These are phyloP conservation scores for Corymbia maculata DNA, from an alignment of 345 rosid genomes.

Conservation along the genomic window DNA sequence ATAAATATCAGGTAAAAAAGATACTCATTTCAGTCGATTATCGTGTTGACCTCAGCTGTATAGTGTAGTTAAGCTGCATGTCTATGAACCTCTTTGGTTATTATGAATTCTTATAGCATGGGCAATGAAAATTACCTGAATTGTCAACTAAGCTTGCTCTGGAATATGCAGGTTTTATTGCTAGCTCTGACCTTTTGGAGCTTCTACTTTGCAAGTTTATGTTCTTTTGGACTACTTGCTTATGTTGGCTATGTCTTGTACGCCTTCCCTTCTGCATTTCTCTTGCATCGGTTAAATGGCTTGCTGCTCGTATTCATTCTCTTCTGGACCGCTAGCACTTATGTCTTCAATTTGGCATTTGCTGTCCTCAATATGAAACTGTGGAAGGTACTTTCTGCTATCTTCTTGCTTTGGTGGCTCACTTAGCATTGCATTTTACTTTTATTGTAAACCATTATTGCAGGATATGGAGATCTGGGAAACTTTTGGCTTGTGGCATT, in stretches of 20 bases:
- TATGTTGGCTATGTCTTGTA: slow-evolving; percentile 36
- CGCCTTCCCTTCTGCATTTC: slow-evolving; percentile 35
- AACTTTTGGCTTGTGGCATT: slow-evolving; percentile 39
- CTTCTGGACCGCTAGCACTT: slow-evolving; percentile 39
- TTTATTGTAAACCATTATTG: background rate
- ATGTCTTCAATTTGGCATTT: slow-evolving; percentile 37
- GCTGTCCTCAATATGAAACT: slow-evolving; percentile 14
- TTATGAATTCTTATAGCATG: background rate
- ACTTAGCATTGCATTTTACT: background rate
- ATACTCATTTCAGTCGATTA: background rate
- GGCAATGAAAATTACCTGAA: background rate
- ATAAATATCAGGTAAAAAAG: background rate
- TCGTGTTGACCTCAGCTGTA: background rate
- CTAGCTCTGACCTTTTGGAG: slow-evolving; percentile 36
- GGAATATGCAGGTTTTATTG: slow-evolving; percentile 24
- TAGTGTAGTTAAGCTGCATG: background rate
- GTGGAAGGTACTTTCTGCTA: slow-evolving; percentile 8
- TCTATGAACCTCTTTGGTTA: background rate
- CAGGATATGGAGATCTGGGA: slow-evolving; percentile 45
- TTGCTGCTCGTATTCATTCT: slow-evolving; percentile 39
- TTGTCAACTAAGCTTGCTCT: background rate
- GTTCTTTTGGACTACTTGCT: slow-evolving; percentile 38
- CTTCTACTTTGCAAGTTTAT: slow-evolving; percentile 35
- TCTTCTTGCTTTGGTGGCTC: background rate
- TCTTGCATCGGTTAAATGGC: slow-evolving; percentile 28